Conservation (phyloP, 805 yeast genomes). For the Kodamaea kaohsiungensis region DNA sequence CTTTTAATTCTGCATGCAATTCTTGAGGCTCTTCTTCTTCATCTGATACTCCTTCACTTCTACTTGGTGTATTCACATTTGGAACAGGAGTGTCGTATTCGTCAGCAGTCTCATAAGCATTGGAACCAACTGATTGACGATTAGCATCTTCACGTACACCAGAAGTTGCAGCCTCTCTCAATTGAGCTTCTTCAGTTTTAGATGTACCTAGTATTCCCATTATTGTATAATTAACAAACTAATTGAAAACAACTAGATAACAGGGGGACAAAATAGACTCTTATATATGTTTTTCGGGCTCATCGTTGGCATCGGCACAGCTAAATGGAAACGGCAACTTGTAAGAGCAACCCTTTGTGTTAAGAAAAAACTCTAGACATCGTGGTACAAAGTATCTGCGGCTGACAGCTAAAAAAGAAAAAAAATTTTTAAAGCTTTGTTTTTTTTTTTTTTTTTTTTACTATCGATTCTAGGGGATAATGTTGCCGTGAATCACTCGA, state of each 20-base stretch:
- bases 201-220: slow-evolving; percentile 42
- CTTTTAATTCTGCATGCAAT: background rate
- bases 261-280: background rate
- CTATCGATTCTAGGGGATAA: no score
- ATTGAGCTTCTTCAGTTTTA: slow-evolving; percentile 26
- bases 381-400: background rate
- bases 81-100: slow-evolving; percentile 12
- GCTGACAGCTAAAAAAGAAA: background rate
- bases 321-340: background rate
- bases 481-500: no score
- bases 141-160: slow-evolving; percentile 8
- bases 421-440: no score
- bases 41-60: background rate
- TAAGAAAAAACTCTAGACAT: background rate
- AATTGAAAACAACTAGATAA: background rate
- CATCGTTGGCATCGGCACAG: background rate
- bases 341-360: background rate
- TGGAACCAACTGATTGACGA: slow-evolving; percentile 17
- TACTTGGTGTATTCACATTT: background rate
- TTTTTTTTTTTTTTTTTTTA: no score
- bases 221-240: background rate
- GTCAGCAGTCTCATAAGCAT: slow-evolving; percentile 39
- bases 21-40: background rate
- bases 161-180: slow-evolving; percentile 26
- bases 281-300: background rate